Base-by-base conservation (phyloP, 1,139 yeast genomes). In the Hyphopichia burtonii region DNA sequence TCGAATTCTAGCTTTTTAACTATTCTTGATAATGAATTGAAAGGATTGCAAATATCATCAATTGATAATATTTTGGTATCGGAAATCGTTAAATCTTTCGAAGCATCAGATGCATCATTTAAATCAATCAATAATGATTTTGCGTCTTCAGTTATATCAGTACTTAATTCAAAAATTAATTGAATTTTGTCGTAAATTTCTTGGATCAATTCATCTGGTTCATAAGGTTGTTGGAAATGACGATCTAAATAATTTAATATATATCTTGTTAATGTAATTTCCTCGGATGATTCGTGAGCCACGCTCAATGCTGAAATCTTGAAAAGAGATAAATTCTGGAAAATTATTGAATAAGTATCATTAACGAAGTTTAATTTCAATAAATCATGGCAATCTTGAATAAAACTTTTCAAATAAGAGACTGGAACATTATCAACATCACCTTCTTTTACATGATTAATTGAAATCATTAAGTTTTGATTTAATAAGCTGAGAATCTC, bases 151-250 rank as follows among this genome's bases (percentile, higher is more conserved):
- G 39, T 33, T 10, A 36, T 34, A 15, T 36, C 30, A 20, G 22
- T 17, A 16, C 23, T 27, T n/a, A 34, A 17, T n/a, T 41, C 41
- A 10, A 41, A 23, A 22, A 37, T 28, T 17, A 18, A 17, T 9
- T 25, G 34, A 15, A 41, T 19, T 18, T 38, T 37, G 4, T 39
- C 37, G 22, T 38, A 38, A 23, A 38, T 63, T 7, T 44, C 49
- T 10, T 49, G 47, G 9, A 60, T 50, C 47, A 58, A 59, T 23
- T 44, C 40, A 28, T 49, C 48, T 9, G 58, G 43, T n/a, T 42
- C 35, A 15, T 40, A 14, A 14, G 31, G 6, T 10, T 32, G 32
- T 19, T 34, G 41, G 9, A 27, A 30, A 19, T 31, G 20, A 16
- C 35, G 25, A 17, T 38, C 37, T 11, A 38, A 28, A 27, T 14